These are phyloP conservation scores for Anisodus tanguticus DNA, from an alignment of 257 asterid genomes.

Conservation along the genomic window DNA sequence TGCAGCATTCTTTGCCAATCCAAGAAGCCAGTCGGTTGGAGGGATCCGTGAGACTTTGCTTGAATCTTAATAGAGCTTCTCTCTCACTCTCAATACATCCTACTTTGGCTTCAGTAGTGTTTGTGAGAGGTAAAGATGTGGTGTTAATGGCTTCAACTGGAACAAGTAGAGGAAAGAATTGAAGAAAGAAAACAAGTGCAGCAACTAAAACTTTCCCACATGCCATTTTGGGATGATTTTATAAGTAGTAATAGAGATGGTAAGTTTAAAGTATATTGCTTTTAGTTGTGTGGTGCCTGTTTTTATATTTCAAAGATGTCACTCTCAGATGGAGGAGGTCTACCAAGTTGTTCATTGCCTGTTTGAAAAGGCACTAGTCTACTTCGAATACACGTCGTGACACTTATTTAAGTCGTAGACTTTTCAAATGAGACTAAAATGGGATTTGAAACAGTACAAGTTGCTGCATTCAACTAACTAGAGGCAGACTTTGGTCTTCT, in stretches of 20 bases:
- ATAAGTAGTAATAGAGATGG: conserved; percentile 6
- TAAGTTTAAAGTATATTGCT: not conserved
- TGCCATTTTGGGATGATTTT: conserved; percentile 7
- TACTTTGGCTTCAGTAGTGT: not conserved
- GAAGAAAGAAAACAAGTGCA: not conserved
- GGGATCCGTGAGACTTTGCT: conserved; percentile 36
- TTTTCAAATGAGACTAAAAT: not conserved
- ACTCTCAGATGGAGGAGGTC: not conserved
- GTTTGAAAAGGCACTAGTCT: not conserved
- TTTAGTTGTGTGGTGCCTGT: not conserved
- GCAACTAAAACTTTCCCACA: not conserved
- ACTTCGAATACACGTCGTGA: not conserved
- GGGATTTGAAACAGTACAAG: not conserved
- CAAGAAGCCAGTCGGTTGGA: conserved; percentile 36
- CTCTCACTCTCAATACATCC: conserved; percentile 31
- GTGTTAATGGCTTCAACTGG: not conserved
- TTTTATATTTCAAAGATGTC: not conserved
- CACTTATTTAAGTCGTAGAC: not conserved
- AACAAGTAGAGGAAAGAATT: conserved; percentile 13
- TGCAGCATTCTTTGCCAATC: conserved; percentile 39
- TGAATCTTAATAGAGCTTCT: conserved; percentile 32
- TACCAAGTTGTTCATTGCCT: not conserved
- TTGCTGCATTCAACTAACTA: not conserved
- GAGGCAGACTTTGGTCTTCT: too few relatives aligned
- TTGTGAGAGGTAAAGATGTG: not conserved